Evolutionary conservation across 441 rosid species (phyloP), one percentile per base, ranked within the genome.

Genomic region (Gossypium lobatum): DNA sequence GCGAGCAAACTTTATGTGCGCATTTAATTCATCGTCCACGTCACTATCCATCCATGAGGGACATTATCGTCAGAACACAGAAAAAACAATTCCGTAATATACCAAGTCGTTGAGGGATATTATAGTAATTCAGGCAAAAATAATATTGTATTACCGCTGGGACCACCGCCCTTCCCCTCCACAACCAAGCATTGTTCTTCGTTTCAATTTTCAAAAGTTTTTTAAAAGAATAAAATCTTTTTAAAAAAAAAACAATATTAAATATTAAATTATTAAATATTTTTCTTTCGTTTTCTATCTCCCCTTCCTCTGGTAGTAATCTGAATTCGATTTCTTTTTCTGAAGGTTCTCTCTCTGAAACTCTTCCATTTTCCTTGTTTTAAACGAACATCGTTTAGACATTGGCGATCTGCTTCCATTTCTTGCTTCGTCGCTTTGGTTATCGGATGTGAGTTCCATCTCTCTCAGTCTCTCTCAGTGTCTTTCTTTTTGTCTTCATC

Each of bases 131-230:
- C 0, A 6, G 0, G 0, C 0, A 4, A 0, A 25, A 64, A 21
- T 52, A 64, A 6, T 39, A 70, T 48, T 60, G 17, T 68, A 66
- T 62, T 68, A 71, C 48, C 6, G 17, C 25, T 77, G 96, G 39
- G 89, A 84, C 93, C 90, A 83, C 85, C 11, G 6, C 67, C 80
- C 70, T 78, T 75, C 83, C 89, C 88, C 87, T 83, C 90, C 91
- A 83, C 91, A 82, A 71, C 87, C 88, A 79, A 75, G 83, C 86
- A 83, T 81, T 82, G 80, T 75, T 72, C 78, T 65, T 71, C 73
- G 74, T 77, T 80, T 75, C 76, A 67, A 55, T 31, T 76, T 48
- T 21, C 5, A 26, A 26, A 34, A 34, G 39, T 20, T 69, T 50
- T 53, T 50, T 7, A 34, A 34, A 34, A 34, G 39, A 34, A 20